Base-by-base conservation (phyloP, 345 rosid species). In the Firmiana major region DNA sequence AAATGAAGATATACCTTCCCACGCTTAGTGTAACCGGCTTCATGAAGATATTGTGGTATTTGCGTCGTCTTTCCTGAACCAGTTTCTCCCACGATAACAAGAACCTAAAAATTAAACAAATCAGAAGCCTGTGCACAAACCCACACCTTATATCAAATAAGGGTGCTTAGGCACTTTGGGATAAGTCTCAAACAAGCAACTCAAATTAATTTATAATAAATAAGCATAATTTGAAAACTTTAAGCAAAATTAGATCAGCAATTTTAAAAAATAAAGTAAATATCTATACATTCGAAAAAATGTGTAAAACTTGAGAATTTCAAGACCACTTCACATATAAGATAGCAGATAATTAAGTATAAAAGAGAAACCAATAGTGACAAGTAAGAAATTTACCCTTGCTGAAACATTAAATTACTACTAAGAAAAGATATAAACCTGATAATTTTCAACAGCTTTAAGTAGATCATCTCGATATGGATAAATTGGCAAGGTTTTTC, bases 1-100 rank as follows among this genome's bases (percentile, higher is more conserved):
- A 63, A n/a, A 19, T 34, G 54, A 63, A 79, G 70, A 9, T 72
- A 76, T 86, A 94, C 98, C 97, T 89, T 93, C 72, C 99, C 99
- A 19, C 80, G 87, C 84, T 90, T 93, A 10, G 98, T 95, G 87
- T 93, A 95, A 81, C 98, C 98, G 79, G 94, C 97, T 87, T 95
- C 99, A 71, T 95, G 97, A 73, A 93, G 96, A 85, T 95, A 95
- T 70, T 95, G 99, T 34, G 98, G 98, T 76, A 93, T 90, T 79
- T 94, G 98, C 19, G 98, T 94, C 57, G 98, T 94, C 89, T 94
- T 94, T 72, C 98, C 98, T 38, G 98, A 95, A 80, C 98, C 98
- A 77, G 99, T 96, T 84, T 96, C 99, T 79, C 99, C 99, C 28
- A 96, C 98, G 64, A 93, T 96, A 68, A 96, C 90, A 85, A 96